Evolutionary conservation across 495 filamentous ascomycete genomes (phyloP), one percentile per base, ranked within the genome.

Genomic region (Hypoxylon intermedium): DNA sequence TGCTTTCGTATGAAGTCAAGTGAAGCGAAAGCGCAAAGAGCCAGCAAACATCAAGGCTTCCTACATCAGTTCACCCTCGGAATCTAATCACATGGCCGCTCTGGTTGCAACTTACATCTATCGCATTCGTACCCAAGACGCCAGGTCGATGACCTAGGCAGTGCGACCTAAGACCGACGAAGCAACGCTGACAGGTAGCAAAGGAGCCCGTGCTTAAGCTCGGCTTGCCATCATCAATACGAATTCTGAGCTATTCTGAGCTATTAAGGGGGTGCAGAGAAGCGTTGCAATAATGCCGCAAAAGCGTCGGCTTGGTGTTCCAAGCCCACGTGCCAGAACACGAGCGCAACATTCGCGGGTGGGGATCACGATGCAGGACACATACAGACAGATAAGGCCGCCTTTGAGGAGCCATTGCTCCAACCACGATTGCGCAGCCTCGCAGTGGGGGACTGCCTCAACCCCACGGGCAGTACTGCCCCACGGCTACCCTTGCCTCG

Each of bases 341-440:
- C n/a, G 23, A 60, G 52, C 41, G 36, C 47, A 66, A 19, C 53
- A 66, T 66, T 66, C 63, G 63, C 24, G 52, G 57, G 62, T 48
- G 33, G 36, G 36, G 36, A 38, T 16, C 18, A 38, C 15, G 6
- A n/a, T n/a, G n/a, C n/a, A n/a, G n/a, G n/a, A n/a, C n/a, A n/a
- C n/a, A n/a, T n/a, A n/a, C n/a, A n/a, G n/a, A n/a, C n/a, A n/a
- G n/a, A n/a, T n/a, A n/a, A n/a, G n/a, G n/a, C n/a, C n/a, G n/a
- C n/a, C 33, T n/a, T 26, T 30, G 33, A 16, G 42, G 23, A 36
- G 26, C 34, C 23, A 45, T 53, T 3, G 9, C 11, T 34, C 28
- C 36, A 53, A 58, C 40, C 50, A 55, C 42, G 31, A 19, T 34
- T 11, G 36, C 12, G 41, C 40, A 63, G 60, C 53, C 60, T 63